Base-by-base conservation (phyloP, 192 early-diverging fungal genomes). In the Chytriomyces sp. region DNA sequence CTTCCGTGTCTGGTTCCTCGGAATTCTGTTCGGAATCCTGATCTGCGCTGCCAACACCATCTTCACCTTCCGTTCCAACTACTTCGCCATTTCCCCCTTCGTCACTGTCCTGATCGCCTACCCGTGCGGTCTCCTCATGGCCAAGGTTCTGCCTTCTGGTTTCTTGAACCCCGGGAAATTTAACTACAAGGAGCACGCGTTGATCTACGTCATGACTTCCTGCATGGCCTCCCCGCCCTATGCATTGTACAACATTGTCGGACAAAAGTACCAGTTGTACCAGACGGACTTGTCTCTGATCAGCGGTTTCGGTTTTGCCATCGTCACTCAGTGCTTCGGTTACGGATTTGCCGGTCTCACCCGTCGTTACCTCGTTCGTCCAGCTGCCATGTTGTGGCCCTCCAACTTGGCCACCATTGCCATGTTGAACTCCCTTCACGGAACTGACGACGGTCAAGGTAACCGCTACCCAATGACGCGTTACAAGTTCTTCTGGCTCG, bases 321-420 rank as follows among this genome's bases (percentile, higher is more conserved):
- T 65, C 3, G 28, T 24, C 64, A 65, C 93, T 65, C 84, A 89
- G 72, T 68, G 86, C 64, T 80, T 92, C 79, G 89, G 88, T 45
- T 89, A 85, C 62, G 88, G 90, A 60, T 77, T 91, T 78, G 91
- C 89, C 67, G 93, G 89, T 71, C 80, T 90, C 23, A 86, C 83
- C 70, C 90, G 93, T 45, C 84, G 87, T 26, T 93, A 89, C 81
- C 86, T 96, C 24, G 94, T 96, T 5, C 90, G 92, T 53, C 94
- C 94, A 13, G 84, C 92, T 5, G 82, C 89, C 13, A 95, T 96
- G 94, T 84, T 94, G 47, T 97, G 93, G 93, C 94, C 94, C 7
- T 69, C 83, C 6, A 91, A 87, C 64, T 85, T 97, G 46, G 84
- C 93, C 62, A 90, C 89, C 53, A 89, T 93, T 47, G 89, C 92